Conservation (phyloP, 495 filamentous ascomycete species). For the Durotheca rogersii region DNA sequence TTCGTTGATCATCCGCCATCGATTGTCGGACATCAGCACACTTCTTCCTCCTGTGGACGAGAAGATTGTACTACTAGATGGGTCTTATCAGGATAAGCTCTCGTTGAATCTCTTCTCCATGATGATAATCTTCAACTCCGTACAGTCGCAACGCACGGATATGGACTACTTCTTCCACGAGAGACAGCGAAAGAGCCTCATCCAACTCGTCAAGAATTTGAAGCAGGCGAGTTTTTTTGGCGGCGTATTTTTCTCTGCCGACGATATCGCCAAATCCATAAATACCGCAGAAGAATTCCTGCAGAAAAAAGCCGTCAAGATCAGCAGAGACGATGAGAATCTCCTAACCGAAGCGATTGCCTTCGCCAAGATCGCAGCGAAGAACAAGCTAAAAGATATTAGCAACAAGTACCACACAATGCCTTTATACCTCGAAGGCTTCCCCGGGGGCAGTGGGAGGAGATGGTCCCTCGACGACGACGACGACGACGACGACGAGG, state of each 20-base stretch:
- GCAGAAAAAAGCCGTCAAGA: slow-evolving; percentile 47
- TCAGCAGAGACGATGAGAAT: slow-evolving; percentile 58
- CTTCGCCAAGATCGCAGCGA: slow-evolving; percentile 59
- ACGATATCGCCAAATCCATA: slow-evolving; percentile 62
- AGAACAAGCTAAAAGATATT: slow-evolving; percentile 61
- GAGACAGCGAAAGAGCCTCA: slow-evolving; percentile 62
- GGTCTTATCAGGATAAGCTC: slow-evolving; percentile 79
- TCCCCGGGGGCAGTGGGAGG: slow-evolving; percentile 56
- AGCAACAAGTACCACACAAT: slow-evolving; percentile 73
- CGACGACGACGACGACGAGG: too few relatives aligned
- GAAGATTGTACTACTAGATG: slow-evolving; percentile 70
- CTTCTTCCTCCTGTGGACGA: slow-evolving; percentile 71
- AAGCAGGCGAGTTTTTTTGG: slow-evolving; percentile 90
- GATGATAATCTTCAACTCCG: slow-evolving; percentile 77
- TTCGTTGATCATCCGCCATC: slow-evolving; percentile 79
- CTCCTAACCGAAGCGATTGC: slow-evolving; percentile 62
- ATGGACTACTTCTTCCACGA: slow-evolving; percentile 87
- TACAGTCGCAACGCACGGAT: slow-evolving; percentile 83
- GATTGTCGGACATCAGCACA: slow-evolving; percentile 62
- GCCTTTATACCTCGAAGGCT: slow-evolving; percentile 64
- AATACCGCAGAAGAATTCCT: slow-evolving; percentile 67
- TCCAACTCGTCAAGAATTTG: slow-evolving; percentile 71
- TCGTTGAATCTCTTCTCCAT: slow-evolving; percentile 83
- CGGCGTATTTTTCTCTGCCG: slow-evolving; percentile 65
- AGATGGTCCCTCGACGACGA: slow-evolving; percentile 68